These are phyloP conservation scores for Penicillium coprophilum DNA, from an alignment of 495 filamentous ascomycete species.

Conservation along the genomic window DNA sequence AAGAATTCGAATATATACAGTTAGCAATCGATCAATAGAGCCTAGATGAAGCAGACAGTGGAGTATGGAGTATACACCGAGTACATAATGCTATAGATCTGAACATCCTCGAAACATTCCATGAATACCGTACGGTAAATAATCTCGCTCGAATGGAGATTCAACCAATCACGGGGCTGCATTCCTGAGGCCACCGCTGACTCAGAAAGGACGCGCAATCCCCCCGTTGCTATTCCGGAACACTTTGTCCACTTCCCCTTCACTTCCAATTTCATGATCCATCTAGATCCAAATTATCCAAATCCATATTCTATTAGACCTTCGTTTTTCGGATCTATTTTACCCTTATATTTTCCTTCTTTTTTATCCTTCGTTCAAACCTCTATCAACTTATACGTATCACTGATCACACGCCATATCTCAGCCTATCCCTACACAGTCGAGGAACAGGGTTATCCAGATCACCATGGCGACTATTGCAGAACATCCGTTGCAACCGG, in stretches of 20 bases:
- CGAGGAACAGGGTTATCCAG: conserved; percentile 6
- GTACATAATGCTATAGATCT: not conserved
- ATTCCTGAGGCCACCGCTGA: conserved; percentile 24
- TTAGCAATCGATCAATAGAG: not conserved
- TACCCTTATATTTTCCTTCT: conserved; percentile 4
- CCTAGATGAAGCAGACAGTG: not conserved
- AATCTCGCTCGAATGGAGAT: conserved; percentile 13
- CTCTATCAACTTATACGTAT: conserved; percentile 6
- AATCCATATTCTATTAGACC: conserved; percentile 10
- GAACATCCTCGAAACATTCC: not conserved
- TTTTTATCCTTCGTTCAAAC: conserved; percentile 8
- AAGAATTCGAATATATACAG: not conserved
- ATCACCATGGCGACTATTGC: conserved; percentile 44
- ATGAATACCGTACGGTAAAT: conserved; percentile 9
- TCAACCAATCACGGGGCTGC: conserved; percentile 11
- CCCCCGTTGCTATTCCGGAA: conserved; percentile 33
- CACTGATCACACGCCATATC: not conserved
- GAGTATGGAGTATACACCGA: too few relatives aligned
- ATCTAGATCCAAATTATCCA: conserved; percentile 15
- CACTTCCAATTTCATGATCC: conserved; percentile 10
- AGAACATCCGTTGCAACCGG: conserved; percentile 37
- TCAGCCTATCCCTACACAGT: conserved; percentile 2
- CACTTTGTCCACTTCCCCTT: conserved; percentile 11
- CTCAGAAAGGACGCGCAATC: conserved; percentile 44
- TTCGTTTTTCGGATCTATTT: conserved; percentile 9